phyloP scores from a whole-genome alignment of 768 basidiomycete genomes.

The Naganishia antarctica region DNA sequence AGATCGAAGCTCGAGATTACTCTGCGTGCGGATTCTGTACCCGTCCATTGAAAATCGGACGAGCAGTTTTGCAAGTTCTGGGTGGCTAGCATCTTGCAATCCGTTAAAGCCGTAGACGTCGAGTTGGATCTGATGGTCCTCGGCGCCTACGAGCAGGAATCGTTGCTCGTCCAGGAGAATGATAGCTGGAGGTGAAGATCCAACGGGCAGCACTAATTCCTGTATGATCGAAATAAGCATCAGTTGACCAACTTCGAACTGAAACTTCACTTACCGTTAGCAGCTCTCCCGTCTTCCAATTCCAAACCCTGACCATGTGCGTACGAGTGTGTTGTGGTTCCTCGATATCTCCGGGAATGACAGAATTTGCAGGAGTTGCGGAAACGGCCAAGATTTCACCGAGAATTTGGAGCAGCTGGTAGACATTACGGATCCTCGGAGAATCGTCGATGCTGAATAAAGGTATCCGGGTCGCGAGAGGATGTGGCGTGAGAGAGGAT shows the following conservation, averaged over 20 bases:
- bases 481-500: conserved; percentile 42
- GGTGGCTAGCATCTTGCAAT: too few species aligned
- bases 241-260: too few species aligned
- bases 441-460: conserved; percentile 24
- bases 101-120: conserved; percentile 9
- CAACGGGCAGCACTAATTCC: neutral
- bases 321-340: neutral
- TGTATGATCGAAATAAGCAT: neutral
- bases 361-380: conserved; percentile 41
- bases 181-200: conserved; percentile 9
- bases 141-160: neutral
- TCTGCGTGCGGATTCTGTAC: neutral
- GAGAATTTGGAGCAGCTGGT: conserved; percentile 55
- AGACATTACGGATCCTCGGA: conserved; percentile 28
- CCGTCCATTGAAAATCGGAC: conserved; percentile 3
- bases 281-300: conserved; percentile 60
- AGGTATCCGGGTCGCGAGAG: conserved; percentile 31
- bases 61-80: neutral
- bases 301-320: conserved; percentile 59
- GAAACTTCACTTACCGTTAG: conserved; percentile 53
- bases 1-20: neutral
- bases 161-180: conserved; percentile 3
- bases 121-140: conserved; percentile 1
- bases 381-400: conserved; percentile 57
- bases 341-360: conserved; percentile 7